A percentile compares a stretch with the other conserved stretches of the same genome.
phyloP scores from a whole-genome alignment of 139 green algal species.

The Chlamydomonas sp. region DNA sequence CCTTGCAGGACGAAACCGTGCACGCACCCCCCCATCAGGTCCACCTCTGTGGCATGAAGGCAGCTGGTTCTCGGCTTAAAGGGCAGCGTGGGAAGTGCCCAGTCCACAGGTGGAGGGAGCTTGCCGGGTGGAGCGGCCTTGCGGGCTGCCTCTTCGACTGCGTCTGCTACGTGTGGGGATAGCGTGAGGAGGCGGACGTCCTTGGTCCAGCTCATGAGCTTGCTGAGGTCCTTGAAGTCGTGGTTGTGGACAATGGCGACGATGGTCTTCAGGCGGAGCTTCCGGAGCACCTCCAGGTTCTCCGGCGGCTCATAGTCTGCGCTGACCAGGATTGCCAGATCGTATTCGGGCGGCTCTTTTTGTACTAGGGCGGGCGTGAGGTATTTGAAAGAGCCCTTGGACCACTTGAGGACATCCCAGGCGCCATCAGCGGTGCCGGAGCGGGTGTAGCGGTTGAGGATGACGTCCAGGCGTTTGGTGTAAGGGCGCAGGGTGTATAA shows the following conservation, averaged over 20 bases:
- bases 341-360: background rate
- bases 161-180: slow-evolving; percentile 38
- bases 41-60: slow-evolving; percentile 12
- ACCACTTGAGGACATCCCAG: slow-evolving; percentile 30
- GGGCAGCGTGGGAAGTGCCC: slow-evolving; percentile 41
- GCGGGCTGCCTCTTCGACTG: background rate
- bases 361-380: background rate
- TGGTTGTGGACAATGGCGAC: slow-evolving; percentile 49
- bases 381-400: background rate
- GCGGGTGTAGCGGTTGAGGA: slow-evolving; percentile 37
- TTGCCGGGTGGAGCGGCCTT: background rate
- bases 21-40: slow-evolving; percentile 44
- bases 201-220: background rate
- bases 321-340: slow-evolving; percentile 48
- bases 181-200: slow-evolving; percentile 40
- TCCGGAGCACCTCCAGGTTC: slow-evolving; percentile 24
- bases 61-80: slow-evolving; percentile 26
- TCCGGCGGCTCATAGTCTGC: slow-evolving; percentile 51
- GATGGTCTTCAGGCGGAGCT: slow-evolving; percentile 15
- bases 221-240: slow-evolving; percentile 31
- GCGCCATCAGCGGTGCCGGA: slow-evolving; percentile 40
- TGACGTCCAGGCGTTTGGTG: slow-evolving; percentile 28
- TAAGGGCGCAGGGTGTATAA: slow-evolving; percentile 45
- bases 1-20: slow-evolving; percentile 43
- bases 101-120: slow-evolving; percentile 4